Percentiles rank a stretch among this genome's conserved stretches.
phyloP scores from a whole-genome alignment of 352 stramenopile species.

The Phytophthora cactorum region DNA sequence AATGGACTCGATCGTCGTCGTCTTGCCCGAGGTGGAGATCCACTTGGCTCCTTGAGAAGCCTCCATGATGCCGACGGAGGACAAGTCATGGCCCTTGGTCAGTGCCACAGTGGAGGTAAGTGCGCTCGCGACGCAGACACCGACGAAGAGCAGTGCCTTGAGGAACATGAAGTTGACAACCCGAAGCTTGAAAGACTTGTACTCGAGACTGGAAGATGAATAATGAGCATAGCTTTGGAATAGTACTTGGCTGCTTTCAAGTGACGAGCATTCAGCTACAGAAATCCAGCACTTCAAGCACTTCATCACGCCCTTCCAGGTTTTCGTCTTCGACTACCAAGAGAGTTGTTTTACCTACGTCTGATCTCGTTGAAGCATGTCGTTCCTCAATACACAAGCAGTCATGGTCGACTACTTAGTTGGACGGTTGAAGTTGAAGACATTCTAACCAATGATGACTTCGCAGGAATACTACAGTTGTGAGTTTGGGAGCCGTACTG shows the following conservation, averaged over 20 bases:
- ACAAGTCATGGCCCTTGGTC: conserved; percentile 45
- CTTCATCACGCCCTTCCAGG: no score
- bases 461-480: not conserved
- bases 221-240: conserved; percentile 1
- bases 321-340: no score
- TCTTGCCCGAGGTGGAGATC: conserved; percentile 35
- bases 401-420: not conserved
- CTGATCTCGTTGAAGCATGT: conserved; percentile 15
- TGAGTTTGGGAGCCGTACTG: not conserved
- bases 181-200: not conserved
- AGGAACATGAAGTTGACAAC: conserved; percentile 18
- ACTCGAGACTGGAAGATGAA: conserved; percentile 2
- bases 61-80: conserved; percentile 41
- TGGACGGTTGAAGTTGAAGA: conserved; percentile 12
- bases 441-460: not conserved
- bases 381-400: conserved; percentile 12
- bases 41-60: conserved; percentile 31
- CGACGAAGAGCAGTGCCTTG: conserved; percentile 17
- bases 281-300: conserved; percentile 1
- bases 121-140: conserved; percentile 4
- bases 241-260: not conserved
- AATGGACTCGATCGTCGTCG: conserved; percentile 41
- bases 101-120: conserved; percentile 18
- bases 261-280: conserved; percentile 5
- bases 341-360: conserved; percentile 10